phyloP scores from a whole-genome alignment of 495 filamentous ascomycete species.

The Usnea hakonensis region DNA sequence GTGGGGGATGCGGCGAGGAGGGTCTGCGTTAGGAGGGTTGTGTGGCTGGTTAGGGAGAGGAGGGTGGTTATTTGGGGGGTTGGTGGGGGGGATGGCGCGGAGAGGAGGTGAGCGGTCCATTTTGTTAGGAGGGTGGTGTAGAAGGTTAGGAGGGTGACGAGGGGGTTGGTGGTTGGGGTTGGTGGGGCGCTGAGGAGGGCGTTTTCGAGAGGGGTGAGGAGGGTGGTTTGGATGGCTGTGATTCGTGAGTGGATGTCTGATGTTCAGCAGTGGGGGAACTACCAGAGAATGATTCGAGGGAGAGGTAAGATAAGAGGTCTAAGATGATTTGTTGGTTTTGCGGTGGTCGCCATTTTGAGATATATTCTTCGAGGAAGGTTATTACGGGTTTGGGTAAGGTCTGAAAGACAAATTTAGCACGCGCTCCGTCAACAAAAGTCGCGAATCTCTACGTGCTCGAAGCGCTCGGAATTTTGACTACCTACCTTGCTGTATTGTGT shows the following conservation, averaged over 20 bases:
- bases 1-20: constrained; percentile 42
- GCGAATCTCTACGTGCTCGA: neutral
- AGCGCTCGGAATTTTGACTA: constrained; percentile 3
- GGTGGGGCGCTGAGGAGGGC: constrained; percentile 41
- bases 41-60: constrained; percentile 45
- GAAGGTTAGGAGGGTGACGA: constrained; percentile 53
- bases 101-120: constrained; percentile 50
- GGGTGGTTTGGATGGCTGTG: constrained; percentile 42
- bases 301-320: constrained; percentile 56
- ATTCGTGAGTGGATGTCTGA: neutral
- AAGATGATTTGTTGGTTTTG: constrained; percentile 53
- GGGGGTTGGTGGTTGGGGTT: constrained; percentile 36
- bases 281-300: constrained; percentile 52
- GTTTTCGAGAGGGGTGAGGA: constrained; percentile 52
- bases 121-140: constrained; percentile 62
- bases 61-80: constrained; percentile 29
- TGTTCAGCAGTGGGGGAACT: constrained; percentile 10
- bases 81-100: constrained; percentile 14
- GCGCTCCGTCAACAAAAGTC: neutral
- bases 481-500: constrained; percentile 56
- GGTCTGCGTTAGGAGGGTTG: constrained; percentile 55
- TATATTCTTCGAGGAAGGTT: constrained; percentile 54
- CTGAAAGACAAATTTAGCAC: constrained; percentile 34
- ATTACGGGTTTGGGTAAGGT: constrained; percentile 51
- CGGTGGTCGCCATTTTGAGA: constrained; percentile 62